A percentile compares a stretch with the other conserved stretches of the same genome.
Conservation (phyloP, 768 basidiomycete genomes). For the Dictyophora rubrovolvata region DNA sequence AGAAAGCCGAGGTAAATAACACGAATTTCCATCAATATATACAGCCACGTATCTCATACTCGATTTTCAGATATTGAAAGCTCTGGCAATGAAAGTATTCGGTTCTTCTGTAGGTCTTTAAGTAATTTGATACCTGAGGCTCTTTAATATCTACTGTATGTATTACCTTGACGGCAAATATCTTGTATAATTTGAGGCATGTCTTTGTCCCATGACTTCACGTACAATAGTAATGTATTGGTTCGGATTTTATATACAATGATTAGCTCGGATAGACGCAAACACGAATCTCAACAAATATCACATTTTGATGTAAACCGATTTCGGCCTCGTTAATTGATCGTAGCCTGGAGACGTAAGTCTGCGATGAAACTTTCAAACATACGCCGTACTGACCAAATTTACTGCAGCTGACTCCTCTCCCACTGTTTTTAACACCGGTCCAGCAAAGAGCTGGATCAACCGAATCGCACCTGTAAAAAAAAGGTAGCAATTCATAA, state of each 20-base stretch:
- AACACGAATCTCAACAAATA: background rate
- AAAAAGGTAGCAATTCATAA: background rate
- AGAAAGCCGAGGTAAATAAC: constrained; percentile 74
- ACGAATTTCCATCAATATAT: background rate
- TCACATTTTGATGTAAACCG: constrained; percentile 64
- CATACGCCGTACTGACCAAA: constrained; percentile 47
- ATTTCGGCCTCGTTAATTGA: constrained; percentile 73
- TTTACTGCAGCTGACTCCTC: constrained; percentile 83
- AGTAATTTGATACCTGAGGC: constrained; percentile 12
- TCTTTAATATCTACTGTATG: constrained; percentile 4
- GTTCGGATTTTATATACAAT: too few species aligned
- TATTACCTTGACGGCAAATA: background rate
- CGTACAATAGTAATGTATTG: too few species aligned
- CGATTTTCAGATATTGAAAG: constrained; percentile 61
- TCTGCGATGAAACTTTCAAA: background rate
- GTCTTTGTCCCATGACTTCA: too few species aligned
- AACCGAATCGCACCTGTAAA: constrained; percentile 65
- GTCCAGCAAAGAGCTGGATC: constrained; percentile 95
- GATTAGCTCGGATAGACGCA: background rate
- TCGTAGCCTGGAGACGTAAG: constrained; percentile 59
- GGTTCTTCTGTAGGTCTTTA: constrained; percentile 40
- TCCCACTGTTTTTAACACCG: constrained; percentile 86
- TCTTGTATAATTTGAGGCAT: background rate
- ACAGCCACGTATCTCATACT: background rate
- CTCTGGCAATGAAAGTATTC: constrained; percentile 72